These are phyloP conservation scores for Talaromyces atroroseus DNA, from an alignment of 2,329 filamentous ascomycete species.

Conservation along the genomic window DNA sequence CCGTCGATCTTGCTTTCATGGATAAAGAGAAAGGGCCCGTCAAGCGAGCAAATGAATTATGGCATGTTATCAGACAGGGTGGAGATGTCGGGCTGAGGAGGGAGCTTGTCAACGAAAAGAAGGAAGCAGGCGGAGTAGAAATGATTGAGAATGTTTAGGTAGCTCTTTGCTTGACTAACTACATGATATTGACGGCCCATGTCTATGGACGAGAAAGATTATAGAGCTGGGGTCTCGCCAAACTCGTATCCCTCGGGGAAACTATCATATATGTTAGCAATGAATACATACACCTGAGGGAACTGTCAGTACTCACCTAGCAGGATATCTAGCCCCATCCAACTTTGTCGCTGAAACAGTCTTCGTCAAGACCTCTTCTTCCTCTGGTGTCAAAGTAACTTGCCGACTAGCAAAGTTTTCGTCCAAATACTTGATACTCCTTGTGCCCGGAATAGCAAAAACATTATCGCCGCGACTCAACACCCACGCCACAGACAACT, in stretches of 20 bases:
- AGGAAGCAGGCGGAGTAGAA: not conserved
- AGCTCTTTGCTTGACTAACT: not conserved
- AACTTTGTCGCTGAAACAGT: conserved; percentile 1
- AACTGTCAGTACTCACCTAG: not conserved
- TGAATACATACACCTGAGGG: not conserved
- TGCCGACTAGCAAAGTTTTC: conserved; percentile 5
- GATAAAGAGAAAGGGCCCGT: conserved; percentile 4
- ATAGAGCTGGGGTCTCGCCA: conserved; percentile 9
- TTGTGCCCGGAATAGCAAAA: conserved; percentile 9
- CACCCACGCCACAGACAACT: conserved; percentile 49
- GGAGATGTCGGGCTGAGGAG: conserved; percentile 4
- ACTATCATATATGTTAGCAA: not conserved
- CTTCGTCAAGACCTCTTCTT: not conserved
- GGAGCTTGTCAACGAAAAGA: conserved; percentile 1
- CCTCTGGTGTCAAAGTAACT: not conserved
- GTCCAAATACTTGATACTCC: conserved; percentile 11
- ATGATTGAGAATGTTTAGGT: conserved; percentile 4
- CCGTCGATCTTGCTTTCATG: conserved; percentile 10
- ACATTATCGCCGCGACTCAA: conserved; percentile 8
- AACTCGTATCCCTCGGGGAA: conserved; percentile 8
- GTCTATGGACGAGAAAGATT: not conserved
- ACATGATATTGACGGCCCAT: not conserved
- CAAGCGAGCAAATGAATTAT: conserved; percentile 5
- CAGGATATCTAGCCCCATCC: conserved; percentile 8
- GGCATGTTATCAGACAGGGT: not conserved